Base-by-base conservation (phyloP, 257 asterid genomes). In the Gentiana dahurica region DNA sequence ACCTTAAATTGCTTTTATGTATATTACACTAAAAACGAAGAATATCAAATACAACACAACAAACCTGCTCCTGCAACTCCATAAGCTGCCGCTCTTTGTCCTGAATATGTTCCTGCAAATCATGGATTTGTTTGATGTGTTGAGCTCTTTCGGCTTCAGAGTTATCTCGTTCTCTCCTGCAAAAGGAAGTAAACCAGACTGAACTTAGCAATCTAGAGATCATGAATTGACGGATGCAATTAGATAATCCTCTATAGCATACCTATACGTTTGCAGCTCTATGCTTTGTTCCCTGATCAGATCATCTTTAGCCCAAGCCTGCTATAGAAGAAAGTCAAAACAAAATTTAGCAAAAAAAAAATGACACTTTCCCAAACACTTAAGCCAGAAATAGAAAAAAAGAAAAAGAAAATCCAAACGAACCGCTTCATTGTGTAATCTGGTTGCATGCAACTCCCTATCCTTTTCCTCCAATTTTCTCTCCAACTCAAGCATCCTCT, bases 251-350 rank as follows among this genome's bases (percentile, higher is more conserved):
- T 24, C 24, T 24, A 24, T 24, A 49, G 12, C 51, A 52, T 64
- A 83, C 95, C 79, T 79, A 81, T 74, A 82, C n/a, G 77, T 69
- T 61, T 81, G 86, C 48, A 86, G 81, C 73, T 86, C 95, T 64
- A 76, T 66, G 70, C 71, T 82, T 70, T 87, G 94, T 73, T 87
- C 94, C 70, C 86, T 73, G 6, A 87, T 48, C 61, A 87, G 89
- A 72, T 84, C 96, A 67, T 80, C 93, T 62, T 86, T 86, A 63
- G 94, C 96, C 92, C 92, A 84, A 46, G 79, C 94, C 96, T 84
- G 79, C 66, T 58, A 63, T 54, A 64, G 48, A 46, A 53, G 62
- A 65, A 45, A 15, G 54, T 39, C 63, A 58, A 37, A 13, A 64
- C 49, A 51, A 57, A 50, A 56, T 55, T 49, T 68, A 54, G 53